Base-by-base conservation (phyloP, 176 grass and related monocot species). In the Oryza glumipatula region DNA sequence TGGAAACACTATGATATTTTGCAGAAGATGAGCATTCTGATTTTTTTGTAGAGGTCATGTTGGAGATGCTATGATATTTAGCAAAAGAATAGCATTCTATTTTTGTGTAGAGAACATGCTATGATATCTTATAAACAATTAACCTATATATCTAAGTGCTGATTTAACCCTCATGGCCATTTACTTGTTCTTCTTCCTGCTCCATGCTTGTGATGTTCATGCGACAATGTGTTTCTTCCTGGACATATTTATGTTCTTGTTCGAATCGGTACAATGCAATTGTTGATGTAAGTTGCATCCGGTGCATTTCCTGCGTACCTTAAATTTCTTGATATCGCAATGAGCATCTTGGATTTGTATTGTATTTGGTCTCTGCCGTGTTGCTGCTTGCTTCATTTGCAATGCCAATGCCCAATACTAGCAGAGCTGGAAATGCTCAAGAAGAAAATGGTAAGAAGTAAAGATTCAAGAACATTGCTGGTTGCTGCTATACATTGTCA, bases 51-150 rank as follows among this genome's bases (percentile, higher is more conserved):
- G 74, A 35, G 5, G 73, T 32, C 83, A 63, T 85, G 56, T 67
- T 46, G 21, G 56, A 58, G 67, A 78, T 78, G 19, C 16, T 90
- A 67, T 51, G 44, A n/a, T 82, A 82, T 78, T 78, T 82, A 77
- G 83, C 38, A 7, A 67, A 65, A 56, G 72, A 39, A 84, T n/a
- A 26, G 64, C 73, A 28, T 12, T 68, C 63, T 68, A 9, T 52
- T 63, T 75, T 75, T 75, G 39, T 16, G 81, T 51, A 75, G 71
- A 67, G 74, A 60, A 51, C 60, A 67, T 83, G 70, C 70, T 74
- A 74, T 61, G 70, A 28, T 82, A 60, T 82, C 71, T 83, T 75
- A 41, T 44, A n/a, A 78, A 60, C 77, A 56, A 51, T 78, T 73
- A 77, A 48, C 46, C 66, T n/a, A 83, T 82, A 17, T 23, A 72